phyloP scores from a whole-genome alignment of 371 early-diverging fungal genomes.

The Batkoa obscura region DNA sequence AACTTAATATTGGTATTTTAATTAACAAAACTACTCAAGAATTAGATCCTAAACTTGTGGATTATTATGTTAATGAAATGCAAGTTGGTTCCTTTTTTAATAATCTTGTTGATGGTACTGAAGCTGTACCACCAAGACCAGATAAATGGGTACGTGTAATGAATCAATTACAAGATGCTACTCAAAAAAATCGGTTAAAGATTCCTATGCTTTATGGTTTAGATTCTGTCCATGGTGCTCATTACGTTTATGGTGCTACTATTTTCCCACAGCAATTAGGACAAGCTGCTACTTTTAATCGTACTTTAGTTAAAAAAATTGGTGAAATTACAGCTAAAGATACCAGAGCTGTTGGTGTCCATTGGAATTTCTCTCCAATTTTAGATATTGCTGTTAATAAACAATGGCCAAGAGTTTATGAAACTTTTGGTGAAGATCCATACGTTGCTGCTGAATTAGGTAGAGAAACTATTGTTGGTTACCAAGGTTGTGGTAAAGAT shows the following conservation, averaged over 20 bases:
- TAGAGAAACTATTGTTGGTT: slow-evolving; percentile 25
- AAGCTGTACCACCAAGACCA: neutral
- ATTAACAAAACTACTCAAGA: slow-evolving; percentile 11
- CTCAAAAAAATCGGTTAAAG: neutral
- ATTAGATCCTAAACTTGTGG: slow-evolving; percentile 14
- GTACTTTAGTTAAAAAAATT: slow-evolving; percentile 14
- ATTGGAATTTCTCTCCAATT: slow-evolving; percentile 45
- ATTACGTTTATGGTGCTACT: slow-evolving; percentile 29
- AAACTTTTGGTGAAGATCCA: slow-evolving; percentile 33
- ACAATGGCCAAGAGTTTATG: slow-evolving; percentile 47
- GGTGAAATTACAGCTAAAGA: slow-evolving; percentile 28
- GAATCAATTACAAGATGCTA: neutral
- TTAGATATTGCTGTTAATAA: slow-evolving; percentile 39
- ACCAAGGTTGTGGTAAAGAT: slow-evolving; percentile 34
- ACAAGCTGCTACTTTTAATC: slow-evolving; percentile 26
- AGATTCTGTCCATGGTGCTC: slow-evolving; percentile 49
- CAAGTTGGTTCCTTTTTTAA: neutral
- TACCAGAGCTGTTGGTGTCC: slow-evolving; percentile 24
- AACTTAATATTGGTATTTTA: slow-evolving; percentile 24
- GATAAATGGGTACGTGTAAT: neutral
- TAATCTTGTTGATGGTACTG: neutral
- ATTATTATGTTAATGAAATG: slow-evolving; percentile 10
- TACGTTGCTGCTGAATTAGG: slow-evolving; percentile 31
- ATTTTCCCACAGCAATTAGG: slow-evolving; percentile 24
- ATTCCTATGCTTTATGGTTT: slow-evolving; percentile 14